phyloP scores from a whole-genome alignment of 768 basidiomycete species.

The Psilocybe azurescens region DNA sequence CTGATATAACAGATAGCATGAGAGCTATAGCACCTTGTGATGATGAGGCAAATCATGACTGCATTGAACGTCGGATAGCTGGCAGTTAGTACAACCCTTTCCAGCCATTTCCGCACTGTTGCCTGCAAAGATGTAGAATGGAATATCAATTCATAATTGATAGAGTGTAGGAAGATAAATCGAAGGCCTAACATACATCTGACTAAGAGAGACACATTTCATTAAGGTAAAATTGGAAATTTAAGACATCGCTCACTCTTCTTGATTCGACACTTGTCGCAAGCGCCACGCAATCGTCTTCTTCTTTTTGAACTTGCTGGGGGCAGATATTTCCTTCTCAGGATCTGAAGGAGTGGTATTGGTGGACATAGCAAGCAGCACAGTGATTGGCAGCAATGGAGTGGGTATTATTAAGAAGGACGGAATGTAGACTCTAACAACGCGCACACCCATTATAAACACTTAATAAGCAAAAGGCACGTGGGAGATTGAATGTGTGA shows the following conservation, averaged over 20 bases:
- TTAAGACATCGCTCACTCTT: constrained; percentile 36
- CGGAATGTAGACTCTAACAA: too few species aligned
- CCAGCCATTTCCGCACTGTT: constrained; percentile 67
- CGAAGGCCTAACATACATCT: constrained; percentile 34
- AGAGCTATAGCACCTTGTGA: constrained; percentile 46
- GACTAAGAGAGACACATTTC: neutral
- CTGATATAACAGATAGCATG: neutral
- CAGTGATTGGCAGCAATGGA: too few species aligned
- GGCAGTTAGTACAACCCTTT: constrained; percentile 63
- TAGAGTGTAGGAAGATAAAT: neutral
- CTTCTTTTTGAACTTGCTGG: constrained; percentile 26
- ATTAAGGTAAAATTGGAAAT: neutral
- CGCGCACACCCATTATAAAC: too few species aligned
- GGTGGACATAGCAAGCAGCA: too few species aligned
- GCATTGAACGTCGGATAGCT: constrained; percentile 50
- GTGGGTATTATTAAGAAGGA: too few species aligned
- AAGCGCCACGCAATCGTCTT: constrained; percentile 48
- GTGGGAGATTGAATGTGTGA: too few species aligned
- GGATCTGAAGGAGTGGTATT: too few species aligned
- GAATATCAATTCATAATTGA: neutral
- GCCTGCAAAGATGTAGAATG: constrained; percentile 34
- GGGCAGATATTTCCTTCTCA: neutral
- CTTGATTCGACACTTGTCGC: constrained; percentile 50
- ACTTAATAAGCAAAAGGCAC: too few species aligned
- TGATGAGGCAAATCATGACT: constrained; percentile 55